Percentiles rank a stretch among this genome's conserved stretches.
Evolutionary conservation across 1,284 basidiomycete genomes (phyloP).

Genomic region (Bjerkandera adusta): DNA sequence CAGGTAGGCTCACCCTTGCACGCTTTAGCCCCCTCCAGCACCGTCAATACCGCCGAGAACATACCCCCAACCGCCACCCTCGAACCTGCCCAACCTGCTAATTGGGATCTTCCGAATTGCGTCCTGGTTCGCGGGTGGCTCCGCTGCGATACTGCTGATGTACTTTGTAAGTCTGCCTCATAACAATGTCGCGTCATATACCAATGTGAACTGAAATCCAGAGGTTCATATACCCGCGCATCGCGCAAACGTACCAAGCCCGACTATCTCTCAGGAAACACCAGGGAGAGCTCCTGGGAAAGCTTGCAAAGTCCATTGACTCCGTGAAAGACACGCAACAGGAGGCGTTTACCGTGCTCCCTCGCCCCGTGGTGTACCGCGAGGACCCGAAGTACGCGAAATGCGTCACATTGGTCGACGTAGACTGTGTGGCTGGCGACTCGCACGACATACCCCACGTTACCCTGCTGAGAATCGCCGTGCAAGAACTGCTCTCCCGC

Average conservation of each 20-base stretch:
- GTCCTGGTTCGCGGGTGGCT: constrained; percentile 66
- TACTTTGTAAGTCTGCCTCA: constrained; percentile 45
- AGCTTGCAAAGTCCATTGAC: constrained; percentile 50
- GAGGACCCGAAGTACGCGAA: constrained; percentile 46
- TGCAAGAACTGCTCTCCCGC: constrained; percentile 45
- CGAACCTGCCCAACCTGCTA: constrained; percentile 63
- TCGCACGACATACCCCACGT: constrained; percentile 42
- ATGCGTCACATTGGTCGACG: constrained; percentile 47
- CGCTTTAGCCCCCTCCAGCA: constrained; percentile 44
- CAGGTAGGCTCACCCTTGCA: constrained; percentile 13
- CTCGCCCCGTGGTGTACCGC: constrained; percentile 44
- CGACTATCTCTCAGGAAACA: constrained; percentile 58
- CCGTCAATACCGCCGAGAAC: constrained; percentile 65
- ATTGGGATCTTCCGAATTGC: constrained; percentile 58
- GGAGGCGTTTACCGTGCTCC: constrained; percentile 53
- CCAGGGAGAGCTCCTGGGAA: constrained; percentile 51
- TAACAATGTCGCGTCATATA: too few relatives aligned
- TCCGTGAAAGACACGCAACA: constrained; percentile 51
- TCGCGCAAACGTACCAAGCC: constrained; percentile 55
- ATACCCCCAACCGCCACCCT: constrained; percentile 70
- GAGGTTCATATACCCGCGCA: constrained; percentile 67
- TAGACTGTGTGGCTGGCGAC: constrained; percentile 35
- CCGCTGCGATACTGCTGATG: constrained; percentile 51
- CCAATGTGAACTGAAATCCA: too few relatives aligned
- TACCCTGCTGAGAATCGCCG: constrained; percentile 59